Percentiles rank a stretch among this genome's conserved stretches.
Conservation (phyloP, 1,139 yeast genomes). For the Saccharomycopsis hybrid region DNA sequence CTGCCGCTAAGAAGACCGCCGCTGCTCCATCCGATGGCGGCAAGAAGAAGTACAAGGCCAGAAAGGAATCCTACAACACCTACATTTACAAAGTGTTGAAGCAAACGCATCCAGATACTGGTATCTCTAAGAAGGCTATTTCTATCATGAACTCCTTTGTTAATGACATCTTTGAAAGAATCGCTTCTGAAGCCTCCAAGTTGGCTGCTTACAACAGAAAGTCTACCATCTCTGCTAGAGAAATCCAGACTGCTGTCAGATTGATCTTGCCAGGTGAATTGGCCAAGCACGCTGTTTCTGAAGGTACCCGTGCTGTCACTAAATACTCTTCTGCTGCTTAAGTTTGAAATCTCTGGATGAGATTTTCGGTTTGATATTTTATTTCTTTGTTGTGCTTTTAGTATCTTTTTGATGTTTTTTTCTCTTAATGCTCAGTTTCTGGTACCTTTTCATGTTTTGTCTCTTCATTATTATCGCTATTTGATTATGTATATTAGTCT, state of each 20-base stretch:
- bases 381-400: too few relatives aligned
- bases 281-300: constrained; percentile 98
- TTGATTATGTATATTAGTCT: constrained; percentile 1
- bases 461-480: too few relatives aligned
- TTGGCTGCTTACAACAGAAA: constrained; percentile 99
- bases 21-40: constrained; percentile 60
- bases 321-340: constrained; percentile 80
- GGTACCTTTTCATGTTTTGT: too few relatives aligned
- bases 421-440: too few relatives aligned
- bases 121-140: constrained; percentile 99
- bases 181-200: constrained; percentile 97
- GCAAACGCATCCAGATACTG: constrained; percentile 99
- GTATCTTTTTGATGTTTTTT: too few relatives aligned
- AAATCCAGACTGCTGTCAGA: constrained; percentile 98
- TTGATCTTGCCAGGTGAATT: constrained; percentile 99
- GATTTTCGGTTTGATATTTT: too few relatives aligned
- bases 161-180: constrained; percentile 92
- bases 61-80: constrained; percentile 98
- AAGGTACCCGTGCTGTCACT: constrained; percentile 99
- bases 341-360: too few relatives aligned
- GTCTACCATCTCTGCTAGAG: constrained; percentile 98
- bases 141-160: constrained; percentile 98
- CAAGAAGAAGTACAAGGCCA: constrained; percentile 94
- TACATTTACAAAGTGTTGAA: constrained; percentile 97
- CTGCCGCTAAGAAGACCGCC: constrained; percentile 94